Base-by-base conservation (phyloP, 495 filamentous ascomycete species). In the Clohesyomyces aquaticus region DNA sequence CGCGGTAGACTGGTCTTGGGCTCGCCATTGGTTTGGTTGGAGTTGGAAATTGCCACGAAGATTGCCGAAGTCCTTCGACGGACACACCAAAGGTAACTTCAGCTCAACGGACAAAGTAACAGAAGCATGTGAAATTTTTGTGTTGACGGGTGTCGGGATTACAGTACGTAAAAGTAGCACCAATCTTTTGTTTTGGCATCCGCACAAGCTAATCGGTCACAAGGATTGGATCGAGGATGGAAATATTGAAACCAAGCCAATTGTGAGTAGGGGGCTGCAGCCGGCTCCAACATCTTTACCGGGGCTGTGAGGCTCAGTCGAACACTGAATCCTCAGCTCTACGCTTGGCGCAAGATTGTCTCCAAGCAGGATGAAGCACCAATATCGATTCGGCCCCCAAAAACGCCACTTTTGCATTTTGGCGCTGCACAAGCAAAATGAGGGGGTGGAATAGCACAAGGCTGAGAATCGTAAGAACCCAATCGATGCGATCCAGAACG, bases 401-500 rank as follows among this genome's bases (percentile, higher is more conserved):
- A 42, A 25, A 23, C 27, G 2, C 22, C 26, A 21, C 26, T 3
- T 26, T 47, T 9, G 54, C n/a, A 27, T 22, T 1, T 45, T 46
- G 51, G 51, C 54, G 14, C 14, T 47, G n/a, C 54, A 47, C 54
- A 57, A 27, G n/a, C n/a, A 2, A 26, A 2, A 6, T 22, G 23
- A 23, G 43, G 11, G 6, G n/a, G 9, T 35, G 21, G 19, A n/a
- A 45, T 41, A 45, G 56, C 56, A 45, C 45, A 59, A 59, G 56
- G 56, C 56, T 59, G 56, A 59, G 56, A 51, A 49, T 46, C 14
- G 18, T 22, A 51, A 26, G 43, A 27, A 8, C 22, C 18, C 49
- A 53, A 53, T 18, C 25, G 49, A n/a, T 18, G 18, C 18, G 3
- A 8, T 14, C 14, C 8, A 10, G 14, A 22, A 53, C 21, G 12